Conservation (phyloP, 306 rosid genomes). For the Pachyrhizus erosus region DNA sequence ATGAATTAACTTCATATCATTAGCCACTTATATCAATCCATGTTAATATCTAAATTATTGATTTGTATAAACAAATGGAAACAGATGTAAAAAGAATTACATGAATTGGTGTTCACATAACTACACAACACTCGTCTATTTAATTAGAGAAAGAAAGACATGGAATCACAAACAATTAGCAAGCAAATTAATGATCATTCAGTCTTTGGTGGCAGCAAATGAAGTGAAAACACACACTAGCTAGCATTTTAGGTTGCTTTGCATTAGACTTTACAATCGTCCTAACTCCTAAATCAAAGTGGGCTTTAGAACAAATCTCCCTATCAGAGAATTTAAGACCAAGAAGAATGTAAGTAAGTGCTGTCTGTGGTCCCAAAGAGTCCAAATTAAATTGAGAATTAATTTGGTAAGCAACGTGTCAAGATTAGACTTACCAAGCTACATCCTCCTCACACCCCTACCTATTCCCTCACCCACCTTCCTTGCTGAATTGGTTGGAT, state of each 20-base stretch:
- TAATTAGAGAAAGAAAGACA: not conserved
- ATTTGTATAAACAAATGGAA: too few relatives aligned
- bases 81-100: too few relatives aligned
- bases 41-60: too few relatives aligned
- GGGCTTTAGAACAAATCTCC: constrained; percentile 1
- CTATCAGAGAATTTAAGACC: constrained; percentile 40
- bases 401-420: constrained; percentile 54
- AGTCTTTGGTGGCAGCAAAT: not conserved
- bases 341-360: constrained; percentile 30
- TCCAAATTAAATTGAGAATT: constrained; percentile 50
- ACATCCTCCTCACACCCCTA: constrained; percentile 31
- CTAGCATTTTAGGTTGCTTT: not conserved
- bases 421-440: constrained; percentile 50
- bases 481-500: not conserved
- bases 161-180: not conserved
- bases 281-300: constrained; percentile 8
- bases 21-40: too few relatives aligned
- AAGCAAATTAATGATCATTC: not conserved
- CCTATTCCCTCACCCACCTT: not conserved
- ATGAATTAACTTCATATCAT: too few relatives aligned
- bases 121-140: too few relatives aligned
- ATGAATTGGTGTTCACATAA: too few relatives aligned
- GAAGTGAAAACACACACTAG: not conserved
- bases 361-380: constrained; percentile 55
- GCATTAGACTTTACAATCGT: not conserved